phyloP scores from a whole-genome alignment of 73 alveolate genomes.

The Durusdinium trenchii region DNA sequence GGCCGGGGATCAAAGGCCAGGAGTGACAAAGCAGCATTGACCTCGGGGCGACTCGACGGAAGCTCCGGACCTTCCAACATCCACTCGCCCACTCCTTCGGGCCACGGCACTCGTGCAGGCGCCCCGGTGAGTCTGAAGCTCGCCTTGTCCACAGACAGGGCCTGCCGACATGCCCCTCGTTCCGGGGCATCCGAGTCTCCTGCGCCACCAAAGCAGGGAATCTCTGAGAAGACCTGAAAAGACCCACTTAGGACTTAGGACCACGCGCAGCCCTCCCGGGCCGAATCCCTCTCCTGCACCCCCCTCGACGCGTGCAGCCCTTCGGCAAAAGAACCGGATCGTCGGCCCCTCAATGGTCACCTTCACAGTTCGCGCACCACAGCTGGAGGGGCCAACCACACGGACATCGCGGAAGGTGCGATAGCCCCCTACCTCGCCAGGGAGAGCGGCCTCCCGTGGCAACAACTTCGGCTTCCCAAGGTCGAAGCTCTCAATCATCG shows the following conservation, averaged over 20 bases:
- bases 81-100: background rate
- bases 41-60: background rate
- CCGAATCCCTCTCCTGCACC: background rate
- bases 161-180: slow-evolving; percentile 51
- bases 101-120: background rate
- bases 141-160: slow-evolving; percentile 75
- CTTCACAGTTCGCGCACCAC: slow-evolving; percentile 11
- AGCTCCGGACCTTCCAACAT: background rate
- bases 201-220: too few species aligned
- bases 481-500: slow-evolving; percentile 67
- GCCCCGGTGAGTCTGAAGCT: background rate
- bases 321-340: slow-evolving; percentile 65
- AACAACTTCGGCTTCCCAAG: slow-evolving; percentile 44
- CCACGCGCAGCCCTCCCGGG: too few species aligned
- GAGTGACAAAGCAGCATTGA: slow-evolving; percentile 60
- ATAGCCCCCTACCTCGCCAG: slow-evolving; percentile 74
- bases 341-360: background rate
- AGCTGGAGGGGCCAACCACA: slow-evolving; percentile 43
- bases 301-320: slow-evolving; percentile 39
- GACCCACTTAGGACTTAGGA: too few species aligned
- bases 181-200: background rate
- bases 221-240: too few species aligned
- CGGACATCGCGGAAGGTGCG: slow-evolving; percentile 92
- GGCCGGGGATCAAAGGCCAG: slow-evolving; percentile 67
- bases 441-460: slow-evolving; percentile 81